phyloP scores from a whole-genome alignment of 2,329 filamentous ascomycete species.

The Hypoxylon sp. region DNA sequence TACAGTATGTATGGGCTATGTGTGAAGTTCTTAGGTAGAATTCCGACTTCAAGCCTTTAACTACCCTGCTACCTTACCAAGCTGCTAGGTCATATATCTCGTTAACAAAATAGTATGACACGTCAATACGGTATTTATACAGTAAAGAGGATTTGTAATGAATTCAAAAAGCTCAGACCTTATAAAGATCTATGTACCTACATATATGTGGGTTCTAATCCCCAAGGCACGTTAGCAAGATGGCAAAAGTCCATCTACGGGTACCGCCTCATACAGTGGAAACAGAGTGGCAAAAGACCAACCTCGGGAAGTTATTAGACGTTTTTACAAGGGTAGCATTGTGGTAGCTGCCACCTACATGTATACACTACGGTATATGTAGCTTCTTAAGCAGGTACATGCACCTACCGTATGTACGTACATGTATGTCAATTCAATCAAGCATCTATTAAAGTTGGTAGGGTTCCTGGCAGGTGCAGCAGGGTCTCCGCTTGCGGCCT shows the following conservation, averaged over 20 bases:
- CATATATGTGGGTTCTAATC: too few species aligned
- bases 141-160: background rate
- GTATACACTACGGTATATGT: too few species aligned
- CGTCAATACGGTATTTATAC: background rate
- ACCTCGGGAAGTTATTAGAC: background rate
- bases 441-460: background rate
- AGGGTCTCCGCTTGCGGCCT: constrained; percentile 18
- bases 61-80: background rate
- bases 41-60: too few species aligned
- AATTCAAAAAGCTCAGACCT: background rate
- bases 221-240: too few species aligned
- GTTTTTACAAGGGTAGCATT: too few species aligned
- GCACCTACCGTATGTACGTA: background rate
- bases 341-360: too few species aligned
- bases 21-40: background rate
- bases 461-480: constrained; percentile 20
- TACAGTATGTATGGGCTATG: background rate
- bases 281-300: background rate
- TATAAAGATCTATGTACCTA: background rate
- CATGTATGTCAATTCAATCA: background rate
- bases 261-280: background rate
- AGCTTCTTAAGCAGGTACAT: background rate
- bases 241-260: too few species aligned
- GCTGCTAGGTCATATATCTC: background rate
- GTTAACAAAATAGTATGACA: background rate